Evolutionary conservation across 257 asterid species (phyloP), one percentile per base, ranked within the genome.

Genomic region (Ocimum tenuiflorum): DNA sequence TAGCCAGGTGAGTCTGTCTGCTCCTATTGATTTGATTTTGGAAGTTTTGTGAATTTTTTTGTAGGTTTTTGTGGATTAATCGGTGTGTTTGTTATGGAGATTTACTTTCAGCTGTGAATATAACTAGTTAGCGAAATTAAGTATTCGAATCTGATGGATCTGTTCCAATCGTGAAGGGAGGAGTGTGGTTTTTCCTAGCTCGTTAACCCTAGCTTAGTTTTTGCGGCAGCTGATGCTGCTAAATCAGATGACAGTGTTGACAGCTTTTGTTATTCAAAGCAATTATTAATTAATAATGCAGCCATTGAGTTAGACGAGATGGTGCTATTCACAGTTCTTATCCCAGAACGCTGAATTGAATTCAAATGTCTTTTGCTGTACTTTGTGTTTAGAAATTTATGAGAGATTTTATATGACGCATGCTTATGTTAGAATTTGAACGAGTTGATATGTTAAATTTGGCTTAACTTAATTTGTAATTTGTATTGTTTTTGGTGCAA

Each of bases 1-100:
- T 61, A 79, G 84, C 71, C 84, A 72, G 84, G 79, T 29, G 38
- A 58, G 38, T 52, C 47, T 13, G 1, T 27, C 47, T 13, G 1
- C 17, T 20, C 23, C 24, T 5, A 7, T 51, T 27, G 6, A 18
- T 68, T 54, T 54, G 0, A 2, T 79, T 39, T 49, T 36, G 8
- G 2, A 15, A 8, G 4, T 45, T 31, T 13, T 60, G 29, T 23
- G 24, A 47, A n/a, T 5, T 11, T 27, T 27, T 27, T 27, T 27
- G 31, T 4, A 27, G 31, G 31, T n/a, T n/a, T n/a, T n/a, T n/a
- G n/a, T n/a, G n/a, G 31, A 4, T 27, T 27, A 27, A 27, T 27
- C 31, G 4, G 31, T 27, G 4, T 27, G 31, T 27, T 27, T 27
- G 31, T 27, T 27, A 4, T 27, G 31, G 31, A 27, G 2, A 27